Evolutionary conservation across 2,329 filamentous ascomycete genomes (phyloP).

Genomic region (Microascus cirrosus): DNA sequence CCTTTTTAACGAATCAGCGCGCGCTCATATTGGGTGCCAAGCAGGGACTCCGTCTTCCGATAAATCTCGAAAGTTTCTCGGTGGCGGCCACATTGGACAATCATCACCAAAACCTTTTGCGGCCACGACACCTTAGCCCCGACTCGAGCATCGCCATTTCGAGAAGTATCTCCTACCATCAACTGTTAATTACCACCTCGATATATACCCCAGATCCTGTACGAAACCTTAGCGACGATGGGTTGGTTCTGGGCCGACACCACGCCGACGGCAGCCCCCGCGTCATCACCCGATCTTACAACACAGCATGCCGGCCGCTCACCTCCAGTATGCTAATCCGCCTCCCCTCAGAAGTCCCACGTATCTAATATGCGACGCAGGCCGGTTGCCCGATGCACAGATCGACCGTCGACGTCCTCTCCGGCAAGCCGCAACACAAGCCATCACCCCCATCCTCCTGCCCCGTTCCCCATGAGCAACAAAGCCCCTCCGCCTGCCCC

Average conservation of each 20-base stretch:
- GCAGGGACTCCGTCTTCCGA: too few relatives aligned
- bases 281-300: background rate
- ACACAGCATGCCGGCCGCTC: conserved; percentile 1
- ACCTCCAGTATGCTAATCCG: background rate
- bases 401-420: conserved; percentile 35
- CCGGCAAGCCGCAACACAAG: conserved; percentile 11
- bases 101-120: too few relatives aligned
- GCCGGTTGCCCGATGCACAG: conserved; percentile 48
- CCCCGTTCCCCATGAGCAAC: conserved; percentile 31
- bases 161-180: too few relatives aligned
- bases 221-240: conserved; percentile 24
- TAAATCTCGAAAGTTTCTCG: too few relatives aligned
- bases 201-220: background rate
- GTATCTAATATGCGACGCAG: conserved; percentile 18
- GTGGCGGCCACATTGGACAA: too few relatives aligned
- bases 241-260: conserved; percentile 55
- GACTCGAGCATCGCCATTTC: too few relatives aligned
- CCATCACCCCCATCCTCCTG: conserved; percentile 18
- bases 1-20: too few relatives aligned
- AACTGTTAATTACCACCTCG: too few relatives aligned
- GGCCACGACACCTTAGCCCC: too few relatives aligned
- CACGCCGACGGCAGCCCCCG: conserved; percentile 9
- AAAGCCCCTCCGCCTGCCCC: conserved; percentile 25
- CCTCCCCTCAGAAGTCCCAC: background rate
- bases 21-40: too few relatives aligned